phyloP scores from a whole-genome alignment of 495 filamentous ascomycete species.

The Neurospora discreta region DNA sequence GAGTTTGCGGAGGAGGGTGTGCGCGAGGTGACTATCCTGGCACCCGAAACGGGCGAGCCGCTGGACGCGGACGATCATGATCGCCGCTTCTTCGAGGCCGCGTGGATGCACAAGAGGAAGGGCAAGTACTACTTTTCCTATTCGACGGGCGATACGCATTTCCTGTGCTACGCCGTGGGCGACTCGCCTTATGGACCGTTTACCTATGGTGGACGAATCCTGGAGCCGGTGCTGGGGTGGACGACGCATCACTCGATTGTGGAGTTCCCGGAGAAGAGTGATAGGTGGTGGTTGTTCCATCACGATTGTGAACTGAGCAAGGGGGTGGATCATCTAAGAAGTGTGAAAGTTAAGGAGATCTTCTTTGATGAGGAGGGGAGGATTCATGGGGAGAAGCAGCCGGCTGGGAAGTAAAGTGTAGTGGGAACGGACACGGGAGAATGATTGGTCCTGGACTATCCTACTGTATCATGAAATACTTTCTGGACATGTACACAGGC shows the following conservation, averaged over 20 bases:
- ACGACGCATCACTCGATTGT: constrained; percentile 72
- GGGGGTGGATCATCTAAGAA: constrained; percentile 54
- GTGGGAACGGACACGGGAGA: not conserved
- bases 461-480: not conserved
- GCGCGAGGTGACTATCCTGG: constrained; percentile 43
- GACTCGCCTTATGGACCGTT: constrained; percentile 55
- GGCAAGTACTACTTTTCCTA: constrained; percentile 65
- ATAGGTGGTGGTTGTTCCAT: constrained; percentile 61
- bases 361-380: constrained; percentile 53
- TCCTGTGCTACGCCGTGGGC: constrained; percentile 52
- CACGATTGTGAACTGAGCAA: constrained; percentile 55
- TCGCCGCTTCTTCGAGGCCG: constrained; percentile 66
- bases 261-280: constrained; percentile 41
- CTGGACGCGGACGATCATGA: constrained; percentile 56
- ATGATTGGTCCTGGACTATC: not conserved
- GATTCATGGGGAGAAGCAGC: constrained; percentile 36
- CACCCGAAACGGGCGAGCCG: constrained; percentile 44
- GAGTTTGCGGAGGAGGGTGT: constrained; percentile 36
- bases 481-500: not conserved
- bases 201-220: constrained; percentile 53
- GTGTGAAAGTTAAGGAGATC: constrained; percentile 62
- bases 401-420: constrained; percentile 7
- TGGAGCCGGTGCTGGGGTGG: constrained; percentile 68
- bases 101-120: constrained; percentile 59
- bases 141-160: constrained; percentile 66